phyloP scores from a whole-genome alignment of 768 basidiomycete species.

The Vararia minispora region DNA sequence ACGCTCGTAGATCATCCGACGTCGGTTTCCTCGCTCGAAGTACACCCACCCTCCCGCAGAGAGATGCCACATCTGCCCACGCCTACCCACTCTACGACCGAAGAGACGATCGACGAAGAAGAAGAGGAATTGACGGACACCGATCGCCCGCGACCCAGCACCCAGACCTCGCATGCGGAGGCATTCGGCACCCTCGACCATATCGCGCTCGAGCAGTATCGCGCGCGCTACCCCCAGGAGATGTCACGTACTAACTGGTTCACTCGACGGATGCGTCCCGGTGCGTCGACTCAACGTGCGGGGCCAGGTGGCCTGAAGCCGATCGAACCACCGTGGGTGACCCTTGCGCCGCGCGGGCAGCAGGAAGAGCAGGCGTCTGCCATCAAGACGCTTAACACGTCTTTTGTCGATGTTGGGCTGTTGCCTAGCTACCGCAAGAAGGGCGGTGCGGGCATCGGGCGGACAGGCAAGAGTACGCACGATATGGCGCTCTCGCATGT shows the following conservation, averaged over 20 bases:
- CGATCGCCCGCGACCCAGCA: conserved; percentile 16
- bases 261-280: conserved; percentile 9
- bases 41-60: too few species aligned
- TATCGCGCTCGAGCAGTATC: conserved; percentile 15
- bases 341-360: conserved; percentile 48
- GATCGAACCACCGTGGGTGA: conserved; percentile 48
- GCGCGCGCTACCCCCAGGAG: conserved; percentile 10
- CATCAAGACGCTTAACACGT: conserved; percentile 57
- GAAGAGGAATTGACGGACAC: conserved; percentile 6
- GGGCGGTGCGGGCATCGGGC: conserved; percentile 14
- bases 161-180: conserved; percentile 24
- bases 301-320: conserved; percentile 20
- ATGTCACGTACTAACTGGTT: conserved; percentile 6
- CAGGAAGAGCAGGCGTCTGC: conserved; percentile 61
- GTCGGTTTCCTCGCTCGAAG: conserved; percentile 5
- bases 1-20: conserved; percentile 1
- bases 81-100: too few species aligned
- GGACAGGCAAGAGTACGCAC: conserved; percentile 10
- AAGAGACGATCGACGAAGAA: too few species aligned
- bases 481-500: conserved; percentile 45
- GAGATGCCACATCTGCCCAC: too few species aligned
- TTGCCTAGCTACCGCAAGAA: conserved; percentile 37
- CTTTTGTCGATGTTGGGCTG: conserved; percentile 73
- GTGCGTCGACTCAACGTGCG: conserved; percentile 10
- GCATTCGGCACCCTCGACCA: conserved; percentile 24